Percentiles rank a stretch among this genome's conserved stretches.
Conservation (phyloP, 768 basidiomycete species). For the Rhodotorula babjevae region DNA sequence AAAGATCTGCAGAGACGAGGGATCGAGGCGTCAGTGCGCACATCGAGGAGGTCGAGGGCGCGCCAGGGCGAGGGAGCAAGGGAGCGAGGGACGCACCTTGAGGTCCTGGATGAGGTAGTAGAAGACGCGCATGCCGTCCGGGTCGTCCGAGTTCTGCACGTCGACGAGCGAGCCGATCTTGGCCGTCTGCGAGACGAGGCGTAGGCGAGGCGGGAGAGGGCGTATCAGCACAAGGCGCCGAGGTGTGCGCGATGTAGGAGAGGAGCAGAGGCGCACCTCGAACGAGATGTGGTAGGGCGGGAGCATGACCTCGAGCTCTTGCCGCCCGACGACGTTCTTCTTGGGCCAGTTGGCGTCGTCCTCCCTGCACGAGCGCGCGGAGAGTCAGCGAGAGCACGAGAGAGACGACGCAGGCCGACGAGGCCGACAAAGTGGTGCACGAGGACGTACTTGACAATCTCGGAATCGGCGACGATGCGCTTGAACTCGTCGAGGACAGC, state of each 20-base stretch:
- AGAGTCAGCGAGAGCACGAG: conserved; percentile 1
- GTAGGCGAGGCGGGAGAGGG: too few species aligned
- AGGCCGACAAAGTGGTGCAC: not conserved
- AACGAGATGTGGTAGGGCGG: conserved; percentile 96
- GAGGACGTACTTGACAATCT: conserved; percentile 77
- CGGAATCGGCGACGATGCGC: conserved; percentile 83
- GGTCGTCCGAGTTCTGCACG: conserved; percentile 93
- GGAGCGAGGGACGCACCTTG: conserved; percentile 57
- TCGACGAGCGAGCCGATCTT: conserved; percentile 97
- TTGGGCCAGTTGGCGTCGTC: conserved; percentile 98
- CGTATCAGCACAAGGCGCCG: too few species aligned
- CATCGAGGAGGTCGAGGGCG: too few species aligned
- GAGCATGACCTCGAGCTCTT: conserved; percentile 90
- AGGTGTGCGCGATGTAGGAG: too few species aligned
- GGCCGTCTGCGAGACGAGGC: conserved; percentile 67
- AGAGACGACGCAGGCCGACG: not conserved
- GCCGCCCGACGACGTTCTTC: conserved; percentile 97
- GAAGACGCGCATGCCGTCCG: conserved; percentile 93
- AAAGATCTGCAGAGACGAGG: conserved; percentile 63
- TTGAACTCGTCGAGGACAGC: conserved; percentile 91
- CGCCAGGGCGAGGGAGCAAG: not conserved
- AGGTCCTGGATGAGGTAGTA: conserved; percentile 98
- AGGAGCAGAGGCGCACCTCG: conserved; percentile 79
- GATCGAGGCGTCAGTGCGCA: too few species aligned
- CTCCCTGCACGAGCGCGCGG: conserved; percentile 60